These are phyloP conservation scores for Lipomyces sp. DNA, from an alignment of 805 yeast species.

Conservation along the genomic window DNA sequence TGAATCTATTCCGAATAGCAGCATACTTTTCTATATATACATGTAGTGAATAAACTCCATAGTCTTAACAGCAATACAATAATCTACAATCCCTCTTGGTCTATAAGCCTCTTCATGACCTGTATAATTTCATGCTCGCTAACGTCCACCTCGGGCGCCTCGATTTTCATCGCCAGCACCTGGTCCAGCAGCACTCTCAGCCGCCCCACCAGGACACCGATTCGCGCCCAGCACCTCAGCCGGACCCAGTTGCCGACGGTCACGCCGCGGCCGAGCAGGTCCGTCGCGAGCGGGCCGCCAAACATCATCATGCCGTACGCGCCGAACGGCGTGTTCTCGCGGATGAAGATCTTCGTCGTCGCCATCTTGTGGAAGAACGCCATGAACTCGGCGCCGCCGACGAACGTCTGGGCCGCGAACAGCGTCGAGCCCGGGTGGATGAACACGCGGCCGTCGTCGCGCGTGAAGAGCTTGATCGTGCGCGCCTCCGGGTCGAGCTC, in stretches of 20 bases:
- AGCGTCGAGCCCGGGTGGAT: slow-evolving; percentile 82
- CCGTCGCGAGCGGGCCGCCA: slow-evolving; percentile 61
- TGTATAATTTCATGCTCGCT: slow-evolving; percentile 34
- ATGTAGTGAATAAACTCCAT: too few relatives aligned
- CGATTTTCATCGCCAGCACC: slow-evolving; percentile 61
- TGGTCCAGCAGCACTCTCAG: slow-evolving; percentile 63
- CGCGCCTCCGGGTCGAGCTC: slow-evolving; percentile 82
- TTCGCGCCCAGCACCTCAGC: slow-evolving; percentile 87
- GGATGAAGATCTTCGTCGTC: slow-evolving; percentile 65
- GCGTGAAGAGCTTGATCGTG: slow-evolving; percentile 68
- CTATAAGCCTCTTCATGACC: slow-evolving; percentile 36
- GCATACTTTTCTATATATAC: too few relatives aligned
- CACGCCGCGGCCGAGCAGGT: slow-evolving; percentile 69
- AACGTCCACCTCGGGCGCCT: slow-evolving; percentile 43
- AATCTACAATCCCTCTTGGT: slow-evolving; percentile 33
- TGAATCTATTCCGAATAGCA: too few relatives aligned
- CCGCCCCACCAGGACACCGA: slow-evolving; percentile 78
- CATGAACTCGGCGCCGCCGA: slow-evolving; percentile 47
- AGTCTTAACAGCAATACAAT: too few relatives aligned
- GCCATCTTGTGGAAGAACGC: slow-evolving; percentile 56
- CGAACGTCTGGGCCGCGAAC: slow-evolving; percentile 49
- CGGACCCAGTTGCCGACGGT: slow-evolving; percentile 88
- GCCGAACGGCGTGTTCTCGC: slow-evolving; percentile 77
- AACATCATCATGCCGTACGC: slow-evolving; percentile 71
- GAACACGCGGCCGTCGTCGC: slow-evolving; percentile 57